Evolutionary conservation across 164 flowering plant species (phyloP), one percentile per base, ranked within the genome.

Genomic region (Hamamelis virginiana): DNA sequence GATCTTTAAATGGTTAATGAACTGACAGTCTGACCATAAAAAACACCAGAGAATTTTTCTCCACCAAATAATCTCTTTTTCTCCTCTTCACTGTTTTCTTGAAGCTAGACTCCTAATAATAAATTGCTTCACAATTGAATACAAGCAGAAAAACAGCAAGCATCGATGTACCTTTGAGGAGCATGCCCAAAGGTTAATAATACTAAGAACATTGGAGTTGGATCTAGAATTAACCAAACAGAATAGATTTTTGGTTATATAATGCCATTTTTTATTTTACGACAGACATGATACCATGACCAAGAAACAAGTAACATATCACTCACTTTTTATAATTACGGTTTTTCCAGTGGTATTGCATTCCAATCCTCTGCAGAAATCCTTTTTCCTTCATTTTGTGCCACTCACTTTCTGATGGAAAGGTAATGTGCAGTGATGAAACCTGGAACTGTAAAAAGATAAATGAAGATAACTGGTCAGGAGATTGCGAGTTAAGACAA

Each of bases 321-420:
- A 85, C 84, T 75, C 65, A 87, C 98, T 74, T 86, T 61, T 81
- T 88, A 69, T 94, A 91, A 71, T 91, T 85, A 45, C 86, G 89
- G 78, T 94, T 94, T 74, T 77, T 87, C 98, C 98, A 94, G 75
- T 94, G 97, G 77, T 94, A 92, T 76, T 94, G 98, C 98, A 94
- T 90, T 62, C 96, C 98, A 48, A 85, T 82, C 79, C 96, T 87
- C 75, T 87, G 97, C 46, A 90, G 83, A 77, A 90, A 94, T 33
- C 94, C 97, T 66, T 80, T 77, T 58, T 84, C 86, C 75, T 82
- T 83, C 82, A 90, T 75, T 67, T 75, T 79, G 48, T 64, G 71
- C 92, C 94, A 92, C 78, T 94, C 92, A 52, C 55, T 73, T 79
- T 84, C 93, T 57, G 90, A 76, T 11, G 96, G 85, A 77, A 90